Percentiles rank a stretch among this genome's conserved stretches.
These are phyloP conservation scores for Aspergillus hancockii DNA, from an alignment of 495 filamentous ascomycete species.

Conservation along the genomic window DNA sequence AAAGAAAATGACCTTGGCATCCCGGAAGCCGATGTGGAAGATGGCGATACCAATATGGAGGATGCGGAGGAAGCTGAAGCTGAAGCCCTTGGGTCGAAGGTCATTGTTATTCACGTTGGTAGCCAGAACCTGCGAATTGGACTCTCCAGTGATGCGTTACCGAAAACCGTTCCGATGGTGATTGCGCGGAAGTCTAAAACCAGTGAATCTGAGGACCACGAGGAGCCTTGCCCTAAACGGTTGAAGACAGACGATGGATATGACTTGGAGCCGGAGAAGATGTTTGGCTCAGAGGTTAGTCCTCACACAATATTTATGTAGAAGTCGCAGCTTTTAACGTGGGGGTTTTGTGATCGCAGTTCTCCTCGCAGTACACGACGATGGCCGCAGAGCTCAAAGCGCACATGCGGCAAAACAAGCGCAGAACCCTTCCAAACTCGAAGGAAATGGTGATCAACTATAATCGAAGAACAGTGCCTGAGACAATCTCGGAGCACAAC, in stretches of 20 bases:
- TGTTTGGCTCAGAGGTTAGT: conserved; percentile 81
- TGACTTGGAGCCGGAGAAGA: conserved; percentile 66
- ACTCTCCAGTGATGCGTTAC: conserved; percentile 88
- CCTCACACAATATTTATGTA: neutral
- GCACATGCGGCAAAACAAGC: conserved; percentile 89
- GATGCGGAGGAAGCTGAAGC: conserved; percentile 59
- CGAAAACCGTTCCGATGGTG: conserved; percentile 90
- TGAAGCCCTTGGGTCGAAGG: conserved; percentile 76
- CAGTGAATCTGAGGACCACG: conserved; percentile 79
- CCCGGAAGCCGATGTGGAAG: conserved; percentile 50
- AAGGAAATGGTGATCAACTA: conserved; percentile 92
- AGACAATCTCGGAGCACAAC: conserved; percentile 89
- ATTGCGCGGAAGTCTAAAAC: conserved; percentile 74
- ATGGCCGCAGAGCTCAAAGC: conserved; percentile 85
- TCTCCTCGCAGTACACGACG: conserved; percentile 71
- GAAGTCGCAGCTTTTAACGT: neutral
- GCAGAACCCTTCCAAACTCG: conserved; percentile 89
- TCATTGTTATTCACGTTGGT: conserved; percentile 96
- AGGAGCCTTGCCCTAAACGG: conserved; percentile 87
- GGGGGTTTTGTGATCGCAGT: conserved; percentile 41
- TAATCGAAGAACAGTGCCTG: conserved; percentile 77
- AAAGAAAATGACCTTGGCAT: conserved; percentile 46
- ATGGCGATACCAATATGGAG: conserved; percentile 64
- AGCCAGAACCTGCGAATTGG: conserved; percentile 95
- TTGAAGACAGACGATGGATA: conserved; percentile 67